Evolutionary conservation across 768 basidiomycete genomes (phyloP), one percentile per base, ranked within the genome.

Genomic region (Phlebiopsis gigantea): DNA sequence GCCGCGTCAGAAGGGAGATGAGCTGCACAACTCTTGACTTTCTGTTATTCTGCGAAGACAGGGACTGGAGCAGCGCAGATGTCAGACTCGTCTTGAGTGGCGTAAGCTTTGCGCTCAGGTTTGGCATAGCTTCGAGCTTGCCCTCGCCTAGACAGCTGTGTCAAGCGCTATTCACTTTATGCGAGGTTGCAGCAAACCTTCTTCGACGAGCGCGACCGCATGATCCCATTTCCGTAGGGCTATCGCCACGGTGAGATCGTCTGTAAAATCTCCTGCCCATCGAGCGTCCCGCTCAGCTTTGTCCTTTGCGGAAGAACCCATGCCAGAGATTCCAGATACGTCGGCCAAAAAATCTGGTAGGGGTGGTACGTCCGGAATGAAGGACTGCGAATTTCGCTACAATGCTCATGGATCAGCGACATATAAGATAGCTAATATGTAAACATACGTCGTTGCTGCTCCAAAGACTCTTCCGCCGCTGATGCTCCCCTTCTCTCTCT

Each of bases 401-500:
- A 17, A 29, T 29, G 15, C 6, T 14, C 12, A 30, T 14, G 44
- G 17, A 21, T n/a, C 9, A 48, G 2, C 8, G 8, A 3, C 12
- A 9, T 9, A 12, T 10, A 56, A 30, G 31, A 39, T 24, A 30
- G 12, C 19, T 30, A 59, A 15, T 21, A 56, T 42, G 14, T 21
- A 2, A 0, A 63, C 74, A 66, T 57, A 79, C 81, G 45, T 76
- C 80, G 31, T 70, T 67, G 34, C 72, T 72, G 29, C 72, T 72
- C 82, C 84, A 90, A 69, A 88, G 69, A 62, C 81, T 89, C 71
- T 92, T 91, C 43, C 94, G 78, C 55, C 93, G 77, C 67, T 94
- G 92, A 63, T 97, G 87, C 72, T 95, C 90, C 50, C 91, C 90
- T 72, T 98, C 89, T 55, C 93, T 88, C 65, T 98, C 93, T 70